Base-by-base conservation (phyloP, 371 early-diverging fungal species). In the Rhizomucor pusillus region DNA sequence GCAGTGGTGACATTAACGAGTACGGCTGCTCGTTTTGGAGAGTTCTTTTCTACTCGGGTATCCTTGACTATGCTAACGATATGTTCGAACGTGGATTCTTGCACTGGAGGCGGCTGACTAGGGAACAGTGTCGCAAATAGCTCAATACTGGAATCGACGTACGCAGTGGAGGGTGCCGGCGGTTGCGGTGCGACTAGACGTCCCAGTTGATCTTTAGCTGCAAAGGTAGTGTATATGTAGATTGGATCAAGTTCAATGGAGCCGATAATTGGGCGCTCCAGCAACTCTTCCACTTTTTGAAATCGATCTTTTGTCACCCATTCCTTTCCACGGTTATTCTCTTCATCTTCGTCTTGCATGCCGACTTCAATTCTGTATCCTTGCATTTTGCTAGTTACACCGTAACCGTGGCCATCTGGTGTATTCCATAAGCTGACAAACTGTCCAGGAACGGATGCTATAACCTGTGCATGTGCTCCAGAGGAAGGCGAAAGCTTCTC, bases 1-100 rank as follows among this genome's bases (percentile, higher is more conserved):
- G 89, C 87, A 0, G 84, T 73, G 0, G 93, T 69, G n/a, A 85
- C 67, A 64, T 97, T 97, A 18, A 90, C 79, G 47, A 90, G 82
- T 16, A 91, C 72, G 0, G 95, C 90, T 54, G 82, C 79, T 47
- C 90, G 82, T 41, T 90, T 76, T 5, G 86, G 89, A 1, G 91
- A 82, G 49, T 91, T 82, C 52, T 87, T 83, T 62, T 93, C 84
- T 48, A 81, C 47, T 34, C 81, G 71, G 6, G 78, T 64, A 51
- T 69, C 70, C 59, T 89, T 90, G 35, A 88, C 73, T 16, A 80
- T 67, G 50, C 82, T 86, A 0, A 85, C 75, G 51, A 94, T 74
- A 3, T 82, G 76, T 34, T 95, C 95, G 51, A 95, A 76, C 18
- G 83, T 61, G 0, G 88, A 69, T 39, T 90, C 89, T 68, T 96